Percentiles rank a stretch among this genome's conserved stretches.
Evolutionary conservation across 257 asterid genomes (phyloP).

Genomic region (Ligustrum vulgare): DNA sequence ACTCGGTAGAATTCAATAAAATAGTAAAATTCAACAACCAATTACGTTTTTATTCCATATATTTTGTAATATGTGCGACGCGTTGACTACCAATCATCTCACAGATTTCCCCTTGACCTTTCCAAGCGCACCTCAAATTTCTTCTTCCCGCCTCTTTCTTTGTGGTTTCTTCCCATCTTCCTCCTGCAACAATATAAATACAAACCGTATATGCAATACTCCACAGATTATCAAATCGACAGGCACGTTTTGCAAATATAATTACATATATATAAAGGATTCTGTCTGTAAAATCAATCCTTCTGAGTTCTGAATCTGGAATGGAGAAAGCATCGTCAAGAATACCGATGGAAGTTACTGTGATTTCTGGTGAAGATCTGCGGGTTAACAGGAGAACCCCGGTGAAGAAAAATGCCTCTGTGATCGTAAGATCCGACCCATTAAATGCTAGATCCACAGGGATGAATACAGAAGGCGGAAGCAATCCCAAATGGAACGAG

Average conservation of each 20-base stretch:
- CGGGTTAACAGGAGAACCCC: slow-evolving; percentile 22
- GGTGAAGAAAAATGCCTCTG: slow-evolving; percentile 32
- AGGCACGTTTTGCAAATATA: too few species aligned
- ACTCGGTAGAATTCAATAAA: too few species aligned
- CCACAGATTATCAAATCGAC: not conserved
- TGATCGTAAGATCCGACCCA: slow-evolving; percentile 41
- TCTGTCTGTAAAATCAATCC: not conserved
- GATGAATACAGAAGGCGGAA: slow-evolving; percentile 49
- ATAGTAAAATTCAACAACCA: too few species aligned
- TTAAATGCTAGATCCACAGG: slow-evolving; percentile 34
- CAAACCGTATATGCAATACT: not conserved
- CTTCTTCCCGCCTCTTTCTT: slow-evolving; percentile 24
- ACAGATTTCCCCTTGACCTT: not conserved
- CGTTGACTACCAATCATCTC: too few species aligned
- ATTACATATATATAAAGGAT: not conserved
- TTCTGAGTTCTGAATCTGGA: not conserved
- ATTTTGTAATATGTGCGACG: too few species aligned
- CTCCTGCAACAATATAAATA: slow-evolving; percentile 5
- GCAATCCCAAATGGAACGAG: slow-evolving; percentile 65
- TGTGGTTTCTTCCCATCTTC: slow-evolving; percentile 36
- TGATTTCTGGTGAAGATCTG: slow-evolving; percentile 45
- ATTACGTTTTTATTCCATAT: too few species aligned
- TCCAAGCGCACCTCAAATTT: not conserved
- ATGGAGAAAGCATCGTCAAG: slow-evolving; percentile 23
- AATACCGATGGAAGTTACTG: slow-evolving; percentile 40